These are phyloP conservation scores for Hibiscus syriacus DNA, from an alignment of 345 rosid species.

Conservation along the genomic window DNA sequence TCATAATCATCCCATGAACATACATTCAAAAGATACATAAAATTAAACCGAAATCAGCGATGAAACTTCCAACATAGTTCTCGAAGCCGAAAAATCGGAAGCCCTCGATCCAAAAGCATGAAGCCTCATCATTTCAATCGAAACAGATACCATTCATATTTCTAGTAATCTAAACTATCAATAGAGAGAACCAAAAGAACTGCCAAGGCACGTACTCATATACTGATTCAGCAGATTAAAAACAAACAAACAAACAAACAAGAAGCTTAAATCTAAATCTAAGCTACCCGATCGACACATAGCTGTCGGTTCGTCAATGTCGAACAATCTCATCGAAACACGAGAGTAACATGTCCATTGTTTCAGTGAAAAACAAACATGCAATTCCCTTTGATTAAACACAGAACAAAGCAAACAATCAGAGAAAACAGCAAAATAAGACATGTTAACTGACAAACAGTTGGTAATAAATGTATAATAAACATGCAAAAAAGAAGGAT, in stretches of 20 bases:
- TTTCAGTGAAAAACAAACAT: constrained; percentile 12
- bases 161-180: background rate
- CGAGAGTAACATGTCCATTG: constrained; percentile 11
- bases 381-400: constrained; percentile 3
- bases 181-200: background rate
- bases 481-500: constrained; percentile 9
- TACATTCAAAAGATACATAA: background rate
- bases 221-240: background rate
- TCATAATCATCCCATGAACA: background rate
- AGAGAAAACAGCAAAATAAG: background rate
- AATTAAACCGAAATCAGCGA: background rate
- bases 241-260: background rate
- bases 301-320: background rate
- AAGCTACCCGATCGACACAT: constrained; percentile 1
- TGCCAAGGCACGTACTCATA: background rate
- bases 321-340: background rate
- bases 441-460: constrained; percentile 12
- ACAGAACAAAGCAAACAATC: background rate
- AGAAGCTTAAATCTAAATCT: constrained; percentile 5
- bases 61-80: background rate
- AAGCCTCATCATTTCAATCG: background rate
- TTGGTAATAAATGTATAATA: background rate
- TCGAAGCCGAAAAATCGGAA: background rate
- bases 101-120: background rate
- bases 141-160: background rate